Base-by-base conservation (phyloP, 805 yeast genomes). In the Phaffomyces thermotolerans region DNA sequence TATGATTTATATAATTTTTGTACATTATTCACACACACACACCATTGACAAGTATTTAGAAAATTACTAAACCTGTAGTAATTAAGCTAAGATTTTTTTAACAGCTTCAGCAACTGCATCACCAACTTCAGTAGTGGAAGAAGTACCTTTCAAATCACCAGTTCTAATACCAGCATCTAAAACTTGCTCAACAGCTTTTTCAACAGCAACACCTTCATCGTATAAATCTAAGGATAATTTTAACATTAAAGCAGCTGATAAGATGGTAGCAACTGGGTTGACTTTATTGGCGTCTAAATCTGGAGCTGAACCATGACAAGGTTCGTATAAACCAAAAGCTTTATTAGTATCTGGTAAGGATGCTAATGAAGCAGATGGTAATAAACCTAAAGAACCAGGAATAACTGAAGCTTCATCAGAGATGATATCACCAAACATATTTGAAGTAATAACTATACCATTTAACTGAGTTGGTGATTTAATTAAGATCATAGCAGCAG, bases 231-330 rank as follows among this genome's bases (percentile, higher is more conserved):
- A 77, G 17, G 97, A 89, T 51, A 93, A 76, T 59, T 91, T 79
- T 68, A 93, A 76, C 98, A 93, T 93, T 95, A 93, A 85, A 29
- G 98, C 98, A 12, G 87, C 95, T 23, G 97, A 89, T 58, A 93
- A 75, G 56, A 91, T 90, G 22, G 97, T 87, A 41, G 98, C 99
- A 45, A 91, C 68, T 41, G 99, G 99, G 68, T 91, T 91, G 46
- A 90, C 99, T 69, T 86, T 84, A 63, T 88, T 87, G 47, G 68
- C 71, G 41, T 82, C 81, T 61, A 91, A 78, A 65, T 91, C 99
- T 41, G 99, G 99, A 31, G 99, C 99, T 38, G 96, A 84, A 39
- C 99, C 99, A 64, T 91, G 99, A 62, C 97, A 91, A 53, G 99
- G 98, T 71, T 93, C 99, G 64, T 93, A 93, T 52, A 93, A 73